Evolutionary conservation across 2,329 filamentous ascomycete species (phyloP).

Genomic region (Alternaria arborescens): DNA sequence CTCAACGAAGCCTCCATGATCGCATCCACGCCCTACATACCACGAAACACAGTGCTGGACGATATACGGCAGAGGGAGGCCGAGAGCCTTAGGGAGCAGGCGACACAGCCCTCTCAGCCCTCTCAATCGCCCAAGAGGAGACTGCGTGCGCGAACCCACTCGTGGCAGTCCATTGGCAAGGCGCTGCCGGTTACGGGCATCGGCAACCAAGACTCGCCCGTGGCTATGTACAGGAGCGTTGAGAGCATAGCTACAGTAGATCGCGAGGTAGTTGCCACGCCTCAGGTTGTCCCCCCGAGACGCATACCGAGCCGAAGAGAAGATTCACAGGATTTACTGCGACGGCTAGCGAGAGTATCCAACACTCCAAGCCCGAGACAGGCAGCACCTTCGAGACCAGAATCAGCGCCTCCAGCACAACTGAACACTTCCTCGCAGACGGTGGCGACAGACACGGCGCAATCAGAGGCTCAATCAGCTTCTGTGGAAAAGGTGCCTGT

Average conservation of each 20-base stretch:
- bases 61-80: slow-evolving; percentile 55
- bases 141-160: slow-evolving; percentile 37
- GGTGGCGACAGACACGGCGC: slow-evolving; percentile 8
- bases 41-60: slow-evolving; percentile 54
- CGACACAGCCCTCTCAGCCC: neutral
- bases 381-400: slow-evolving; percentile 27
- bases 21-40: slow-evolving; percentile 57
- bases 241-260: slow-evolving; percentile 46
- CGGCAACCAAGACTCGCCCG: slow-evolving; percentile 42
- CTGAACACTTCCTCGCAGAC: slow-evolving; percentile 25
- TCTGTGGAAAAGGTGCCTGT: slow-evolving; percentile 7
- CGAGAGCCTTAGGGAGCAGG: slow-evolving; percentile 47
- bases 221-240: slow-evolving; percentile 45
- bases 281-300: slow-evolving; percentile 33
- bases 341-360: slow-evolving; percentile 56
- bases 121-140: slow-evolving; percentile 19
- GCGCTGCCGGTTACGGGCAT: slow-evolving; percentile 38
- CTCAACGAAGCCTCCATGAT: slow-evolving; percentile 57
- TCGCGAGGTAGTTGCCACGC: slow-evolving; percentile 34
- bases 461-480: neutral
- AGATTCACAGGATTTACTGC: slow-evolving; percentile 58
- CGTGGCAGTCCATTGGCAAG: slow-evolving; percentile 42
- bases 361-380: slow-evolving; percentile 58
- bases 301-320: slow-evolving; percentile 46
- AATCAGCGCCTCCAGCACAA: slow-evolving; percentile 30